Evolutionary conservation across 1,139 yeast genomes (phyloP).

Genomic region (Pichia sp.): DNA sequence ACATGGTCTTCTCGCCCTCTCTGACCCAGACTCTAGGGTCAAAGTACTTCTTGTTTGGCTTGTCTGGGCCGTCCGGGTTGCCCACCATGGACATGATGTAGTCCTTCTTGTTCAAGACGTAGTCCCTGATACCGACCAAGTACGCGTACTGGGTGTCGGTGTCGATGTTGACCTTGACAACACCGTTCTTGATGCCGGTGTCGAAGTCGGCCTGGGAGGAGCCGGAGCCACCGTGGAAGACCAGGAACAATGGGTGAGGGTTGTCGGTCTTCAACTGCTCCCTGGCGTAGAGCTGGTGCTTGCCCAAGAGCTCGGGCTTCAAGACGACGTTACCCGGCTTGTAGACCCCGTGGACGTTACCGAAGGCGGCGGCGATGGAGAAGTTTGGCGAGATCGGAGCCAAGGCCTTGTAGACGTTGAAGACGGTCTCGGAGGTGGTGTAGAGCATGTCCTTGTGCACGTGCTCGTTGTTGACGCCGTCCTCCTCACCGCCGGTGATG

Average conservation of each 20-base stretch:
- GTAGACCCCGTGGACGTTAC: conserved; percentile 99
- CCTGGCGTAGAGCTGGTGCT: conserved; percentile 84
- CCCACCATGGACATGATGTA: conserved; percentile 86
- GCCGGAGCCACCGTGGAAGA: conserved; percentile 99
- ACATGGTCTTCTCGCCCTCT: conserved; percentile 99
- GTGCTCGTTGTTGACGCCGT: conserved; percentile 98
- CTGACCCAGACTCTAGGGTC: conserved; percentile 99
- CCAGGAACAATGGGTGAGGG: conserved; percentile 85
- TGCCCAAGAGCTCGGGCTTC: conserved; percentile 90
- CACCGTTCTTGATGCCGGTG: conserved; percentile 89
- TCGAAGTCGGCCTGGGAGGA: conserved; percentile 88
- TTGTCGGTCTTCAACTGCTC: conserved; percentile 52
- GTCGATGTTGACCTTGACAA: conserved; percentile 97
- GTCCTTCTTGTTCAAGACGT: conserved; percentile 92
- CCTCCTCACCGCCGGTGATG: conserved; percentile 99
- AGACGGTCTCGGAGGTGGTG: conserved; percentile 96
- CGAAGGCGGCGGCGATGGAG: conserved; percentile 99
- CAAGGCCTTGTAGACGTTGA: conserved; percentile 83
- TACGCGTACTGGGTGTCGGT: conserved; percentile 99
- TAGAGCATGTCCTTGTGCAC: conserved; percentile 83
- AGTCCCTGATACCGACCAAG: conserved; percentile 95
- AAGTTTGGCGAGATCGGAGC: conserved; percentile 93
- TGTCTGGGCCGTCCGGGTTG: conserved; percentile 98
- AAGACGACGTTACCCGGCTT: conserved; percentile 97
- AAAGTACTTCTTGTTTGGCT: conserved; percentile 98